A percentile compares a stretch with the other conserved stretches of the same genome.
Conservation (phyloP, 345 rosid genomes). For the Eucalyptus victrix region DNA sequence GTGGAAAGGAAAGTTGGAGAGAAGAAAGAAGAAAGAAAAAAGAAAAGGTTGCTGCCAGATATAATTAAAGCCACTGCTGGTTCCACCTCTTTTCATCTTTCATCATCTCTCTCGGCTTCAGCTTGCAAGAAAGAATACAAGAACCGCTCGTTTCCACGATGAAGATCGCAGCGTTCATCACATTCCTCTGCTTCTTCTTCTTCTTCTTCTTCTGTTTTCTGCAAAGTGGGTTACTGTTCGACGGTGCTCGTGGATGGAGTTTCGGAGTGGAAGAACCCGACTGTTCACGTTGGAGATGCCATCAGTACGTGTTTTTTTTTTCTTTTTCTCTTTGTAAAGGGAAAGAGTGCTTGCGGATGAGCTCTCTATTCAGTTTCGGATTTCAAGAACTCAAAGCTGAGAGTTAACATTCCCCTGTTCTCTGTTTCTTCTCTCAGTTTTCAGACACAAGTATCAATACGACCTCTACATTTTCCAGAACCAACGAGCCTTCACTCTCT, state of each 20-base stretch:
- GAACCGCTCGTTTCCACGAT: not conserved
- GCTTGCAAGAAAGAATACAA: not conserved
- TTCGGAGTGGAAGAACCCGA: conserved; percentile 60
- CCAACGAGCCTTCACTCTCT: conserved; percentile 64
- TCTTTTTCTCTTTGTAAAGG: not conserved
- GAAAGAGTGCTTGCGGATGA: not conserved
- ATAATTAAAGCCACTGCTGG: not conserved
- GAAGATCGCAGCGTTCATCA: not conserved
- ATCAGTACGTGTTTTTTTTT: conserved; percentile 33
- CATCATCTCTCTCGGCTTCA: not conserved
- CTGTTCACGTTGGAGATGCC: conserved; percentile 64
- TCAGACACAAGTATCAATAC: conserved; percentile 64
- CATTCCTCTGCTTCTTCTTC: conserved; percentile 12
- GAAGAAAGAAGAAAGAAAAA: not conserved
- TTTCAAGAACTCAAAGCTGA: not conserved
- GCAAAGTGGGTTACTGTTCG: conserved; percentile 23
- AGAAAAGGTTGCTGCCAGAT: not conserved
- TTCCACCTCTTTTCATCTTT: not conserved
- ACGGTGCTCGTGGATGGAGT: conserved; percentile 60
- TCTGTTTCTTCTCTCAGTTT: conserved; percentile 25
- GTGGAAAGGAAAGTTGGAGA: not conserved
- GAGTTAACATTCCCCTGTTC: not conserved
- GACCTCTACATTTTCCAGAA: conserved; percentile 79
- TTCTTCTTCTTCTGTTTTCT: conserved; percentile 10
- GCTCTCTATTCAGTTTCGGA: not conserved